These are phyloP conservation scores for Syzygium malaccense DNA, from an alignment of 441 rosid species.

Conservation along the genomic window DNA sequence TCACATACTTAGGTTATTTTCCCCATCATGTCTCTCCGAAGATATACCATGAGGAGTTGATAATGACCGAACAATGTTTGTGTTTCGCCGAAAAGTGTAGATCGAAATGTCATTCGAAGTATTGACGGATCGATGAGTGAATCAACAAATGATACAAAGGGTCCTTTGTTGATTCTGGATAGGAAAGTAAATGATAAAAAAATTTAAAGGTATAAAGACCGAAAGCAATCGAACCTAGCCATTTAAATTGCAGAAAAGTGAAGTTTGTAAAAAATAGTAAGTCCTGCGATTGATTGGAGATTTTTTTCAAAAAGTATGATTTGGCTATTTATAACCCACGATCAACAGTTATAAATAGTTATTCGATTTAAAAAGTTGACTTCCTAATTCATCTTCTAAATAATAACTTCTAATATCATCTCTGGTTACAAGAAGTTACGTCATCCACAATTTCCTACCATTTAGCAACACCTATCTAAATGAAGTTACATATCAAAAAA, in stretches of 20 bases:
- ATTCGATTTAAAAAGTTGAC: neutral
- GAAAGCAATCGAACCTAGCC: neutral
- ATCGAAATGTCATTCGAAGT: neutral
- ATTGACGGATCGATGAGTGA: fast-evolving
- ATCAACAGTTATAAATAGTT: neutral
- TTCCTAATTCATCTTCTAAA: neutral
- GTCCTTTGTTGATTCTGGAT: fast-evolving
- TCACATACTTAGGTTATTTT: neutral
- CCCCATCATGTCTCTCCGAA: neutral
- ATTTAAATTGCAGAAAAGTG: neutral
- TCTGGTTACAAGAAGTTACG: neutral
- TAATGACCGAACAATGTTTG: neutral
- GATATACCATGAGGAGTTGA: neutral
- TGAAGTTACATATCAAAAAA: neutral
- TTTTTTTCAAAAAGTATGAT: neutral
- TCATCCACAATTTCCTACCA: neutral
- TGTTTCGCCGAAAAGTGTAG: neutral
- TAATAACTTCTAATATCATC: neutral
- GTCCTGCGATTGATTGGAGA: neutral
- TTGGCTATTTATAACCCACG: neutral
- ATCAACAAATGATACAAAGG: neutral
- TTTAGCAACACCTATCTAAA: neutral
- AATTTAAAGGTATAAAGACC: neutral
- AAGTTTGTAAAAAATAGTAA: neutral
- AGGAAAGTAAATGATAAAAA: neutral